Evolutionary conservation across 495 filamentous ascomycete genomes (phyloP).

Genomic region (Trichoderma parareesei): DNA sequence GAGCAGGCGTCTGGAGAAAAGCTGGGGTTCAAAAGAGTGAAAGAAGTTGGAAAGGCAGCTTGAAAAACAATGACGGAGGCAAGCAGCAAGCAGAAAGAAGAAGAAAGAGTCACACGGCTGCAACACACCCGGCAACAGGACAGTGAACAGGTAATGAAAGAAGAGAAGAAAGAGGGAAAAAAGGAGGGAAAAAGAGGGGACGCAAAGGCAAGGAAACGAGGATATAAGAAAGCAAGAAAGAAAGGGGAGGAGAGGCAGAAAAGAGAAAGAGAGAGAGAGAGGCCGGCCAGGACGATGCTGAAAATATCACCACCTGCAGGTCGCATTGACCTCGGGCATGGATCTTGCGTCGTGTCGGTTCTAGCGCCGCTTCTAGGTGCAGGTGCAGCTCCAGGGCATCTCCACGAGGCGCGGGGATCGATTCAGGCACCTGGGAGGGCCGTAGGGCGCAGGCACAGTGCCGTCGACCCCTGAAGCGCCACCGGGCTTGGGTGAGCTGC

Average conservation of each 20-base stretch:
- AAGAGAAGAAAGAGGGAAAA: not conserved
- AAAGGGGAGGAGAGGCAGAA: not conserved
- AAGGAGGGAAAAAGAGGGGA: not conserved
- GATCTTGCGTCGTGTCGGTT: not conserved
- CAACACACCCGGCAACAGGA: not conserved
- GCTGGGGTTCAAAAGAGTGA: not conserved
- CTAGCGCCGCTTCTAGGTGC: conserved; percentile 1
- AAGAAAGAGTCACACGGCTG: not conserved
- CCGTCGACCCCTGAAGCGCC: not conserved
- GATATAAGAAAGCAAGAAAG: not conserved
- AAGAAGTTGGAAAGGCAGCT: not conserved
- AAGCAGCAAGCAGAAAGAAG: not conserved
- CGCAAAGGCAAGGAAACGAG: not conserved
- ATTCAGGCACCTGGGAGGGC: not conserved
- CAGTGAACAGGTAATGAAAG: not conserved
- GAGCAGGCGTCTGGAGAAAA: not conserved
- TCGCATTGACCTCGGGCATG: not conserved
- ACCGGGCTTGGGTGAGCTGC: not conserved
- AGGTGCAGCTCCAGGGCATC: not conserved
- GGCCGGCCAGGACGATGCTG: not conserved
- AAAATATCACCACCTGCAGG: not conserved
- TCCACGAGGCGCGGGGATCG: conserved; percentile 7
- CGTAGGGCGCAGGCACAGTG: not conserved
- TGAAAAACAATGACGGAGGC: not conserved
- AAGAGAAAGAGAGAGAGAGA: not conserved